Evolutionary conservation across 371 early-diverging fungal species (phyloP), one percentile per base, ranked within the genome.

Genomic region (Rhizoclosmatium hyalinum): DNA sequence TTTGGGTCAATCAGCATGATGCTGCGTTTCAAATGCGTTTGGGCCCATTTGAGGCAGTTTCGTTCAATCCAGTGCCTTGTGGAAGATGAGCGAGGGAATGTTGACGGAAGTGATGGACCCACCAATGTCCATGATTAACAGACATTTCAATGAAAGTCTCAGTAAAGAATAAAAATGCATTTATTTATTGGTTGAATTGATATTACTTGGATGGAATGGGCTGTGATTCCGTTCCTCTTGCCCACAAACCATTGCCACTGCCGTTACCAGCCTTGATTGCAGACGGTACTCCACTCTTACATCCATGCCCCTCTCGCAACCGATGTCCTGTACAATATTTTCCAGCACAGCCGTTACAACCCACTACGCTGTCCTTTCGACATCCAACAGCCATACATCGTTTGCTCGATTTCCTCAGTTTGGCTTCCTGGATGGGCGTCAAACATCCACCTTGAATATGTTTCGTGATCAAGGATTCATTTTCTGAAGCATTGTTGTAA

Each of bases 11-110:
- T 50, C 65, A 43, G 73, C 60, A 80, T 77, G 32, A 95, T 82
- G 75, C 88, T 76, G 32, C 86, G 76, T 43, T 85, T 82, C 64
- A 95, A 86, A 80, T 95, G 93, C n/a, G 86, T 85, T 75, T 91
- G 90, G 66, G 96, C 92, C 97, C 97, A 97, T 45, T 79, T 85
- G 46, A 92, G 66, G 84, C 95, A 95, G 88, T 96, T 94, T 82
- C 94, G 95, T 79, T 92, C 93, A 78, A 94, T 93, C 97, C 97
- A 94, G 83, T 90, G 90, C 90, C 60, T 60, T 4, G 4, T 8
- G n/a, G 8, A 60, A 60, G 60, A 60, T n/a, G 14, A 17, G 55
- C 19, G 14, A 14, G 19, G 55, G 55, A 17, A 32, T 32, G 32
- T 32, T 32, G 32, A 32, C 32, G 32, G 32, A 32, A 32, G 32